These are phyloP conservation scores for Globisporangium spiculum DNA, from an alignment of 352 stramenopile genomes.

Conservation along the genomic window DNA sequence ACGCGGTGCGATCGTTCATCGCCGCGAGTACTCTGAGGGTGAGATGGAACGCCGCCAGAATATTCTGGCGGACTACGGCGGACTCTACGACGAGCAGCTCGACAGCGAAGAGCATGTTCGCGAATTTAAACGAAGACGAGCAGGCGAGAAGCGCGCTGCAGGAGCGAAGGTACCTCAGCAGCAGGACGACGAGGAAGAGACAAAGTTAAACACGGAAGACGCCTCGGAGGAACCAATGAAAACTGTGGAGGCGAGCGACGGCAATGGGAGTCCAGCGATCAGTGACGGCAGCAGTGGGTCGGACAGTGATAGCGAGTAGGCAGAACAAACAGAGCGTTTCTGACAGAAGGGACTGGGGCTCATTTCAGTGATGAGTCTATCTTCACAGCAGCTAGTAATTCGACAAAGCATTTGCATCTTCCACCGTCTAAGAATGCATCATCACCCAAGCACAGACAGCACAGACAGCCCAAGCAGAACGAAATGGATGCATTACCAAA, in stretches of 20 bases:
- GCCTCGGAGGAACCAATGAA: conserved; percentile 10
- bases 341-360: background rate
- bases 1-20: conserved; percentile 71
- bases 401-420: background rate
- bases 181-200: conserved; percentile 37
- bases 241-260: conserved; percentile 15
- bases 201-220: conserved; percentile 30
- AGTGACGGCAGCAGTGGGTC: conserved; percentile 43
- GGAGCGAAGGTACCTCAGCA: conserved; percentile 8
- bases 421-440: too few species aligned
- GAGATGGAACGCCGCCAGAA: conserved; percentile 57
- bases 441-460: too few species aligned
- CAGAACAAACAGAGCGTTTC: background rate
- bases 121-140: conserved; percentile 60
- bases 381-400: background rate
- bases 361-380: background rate
- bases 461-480: too few species aligned
- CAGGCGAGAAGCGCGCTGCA: conserved; percentile 20
- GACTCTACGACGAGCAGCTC: conserved; percentile 62
- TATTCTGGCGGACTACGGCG: conserved; percentile 62
- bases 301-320: conserved; percentile 72
- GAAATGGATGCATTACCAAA: too few species aligned
- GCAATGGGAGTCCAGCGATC: conserved; percentile 64
- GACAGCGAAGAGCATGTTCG: conserved; percentile 63
- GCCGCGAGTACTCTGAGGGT: conserved; percentile 66